These are phyloP conservation scores for Logfia minima DNA, from an alignment of 129 eudicot species.

Conservation along the genomic window DNA sequence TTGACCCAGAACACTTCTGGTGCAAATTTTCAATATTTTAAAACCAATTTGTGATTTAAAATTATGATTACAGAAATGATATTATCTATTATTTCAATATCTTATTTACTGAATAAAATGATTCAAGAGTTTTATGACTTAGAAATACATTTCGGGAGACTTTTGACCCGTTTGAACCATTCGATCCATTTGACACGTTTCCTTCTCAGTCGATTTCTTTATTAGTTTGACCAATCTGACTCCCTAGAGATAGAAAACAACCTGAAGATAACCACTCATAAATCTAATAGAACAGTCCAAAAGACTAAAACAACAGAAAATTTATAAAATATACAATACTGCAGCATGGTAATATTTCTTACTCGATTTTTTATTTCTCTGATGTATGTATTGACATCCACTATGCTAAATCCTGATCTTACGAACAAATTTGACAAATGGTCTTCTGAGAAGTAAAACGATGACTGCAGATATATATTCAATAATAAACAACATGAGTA, in stretches of 20 bases:
- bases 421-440: slow-evolving; percentile 44
- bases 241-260: background rate
- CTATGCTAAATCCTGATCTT: slow-evolving; percentile 42
- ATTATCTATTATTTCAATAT: background rate
- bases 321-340: slow-evolving; percentile 26
- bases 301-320: background rate
- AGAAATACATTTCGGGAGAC: background rate
- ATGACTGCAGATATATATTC: slow-evolving; percentile 37
- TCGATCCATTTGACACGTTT: background rate
- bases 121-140: background rate
- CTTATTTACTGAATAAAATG: background rate
- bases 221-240: background rate
- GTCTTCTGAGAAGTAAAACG: slow-evolving; percentile 67
- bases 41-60: background rate
- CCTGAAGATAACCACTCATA: background rate
- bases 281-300: background rate
- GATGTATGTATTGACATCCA: slow-evolving; percentile 51
- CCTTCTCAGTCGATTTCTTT: background rate
- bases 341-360: slow-evolving; percentile 49
- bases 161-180: background rate
- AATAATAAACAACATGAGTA: background rate
- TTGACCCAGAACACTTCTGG: background rate
- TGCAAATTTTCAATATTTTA: background rate
- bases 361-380: slow-evolving; percentile 51
- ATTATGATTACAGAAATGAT: background rate